A percentile compares a stretch with the other conserved stretches of the same genome.
Evolutionary conservation across 305 asterid species (phyloP).

Genomic region (Stenogyne calaminthoides): DNA sequence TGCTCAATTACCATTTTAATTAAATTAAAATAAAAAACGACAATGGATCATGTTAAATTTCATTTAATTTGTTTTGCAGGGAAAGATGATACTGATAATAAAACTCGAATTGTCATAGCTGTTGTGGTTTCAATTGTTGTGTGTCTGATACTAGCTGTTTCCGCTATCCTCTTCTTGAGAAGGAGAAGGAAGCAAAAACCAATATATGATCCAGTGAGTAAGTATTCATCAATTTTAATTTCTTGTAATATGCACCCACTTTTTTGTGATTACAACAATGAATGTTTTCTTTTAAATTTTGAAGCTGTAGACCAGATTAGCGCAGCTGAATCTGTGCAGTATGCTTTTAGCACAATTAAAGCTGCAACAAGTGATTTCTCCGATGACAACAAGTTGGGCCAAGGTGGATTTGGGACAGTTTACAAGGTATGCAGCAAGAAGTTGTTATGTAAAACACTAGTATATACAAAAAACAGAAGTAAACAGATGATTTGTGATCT

Average conservation of each 20-base stretch:
- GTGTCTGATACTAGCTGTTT: conserved; percentile 1
- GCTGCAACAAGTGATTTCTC: conserved; percentile 49
- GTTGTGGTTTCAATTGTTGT: conserved; percentile 15
- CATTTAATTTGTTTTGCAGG: conserved; percentile 7
- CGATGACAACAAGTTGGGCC: conserved; percentile 41
- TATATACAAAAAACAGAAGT: neutral
- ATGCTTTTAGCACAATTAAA: conserved; percentile 33
- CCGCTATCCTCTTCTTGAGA: neutral
- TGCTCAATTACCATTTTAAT: no score
- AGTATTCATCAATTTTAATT: neutral
- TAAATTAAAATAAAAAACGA: no score
- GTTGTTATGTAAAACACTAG: neutral
- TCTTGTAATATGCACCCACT: no score
- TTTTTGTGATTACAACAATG: neutral
- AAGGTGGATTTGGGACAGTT: conserved; percentile 64
- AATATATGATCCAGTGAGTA: conserved; percentile 7
- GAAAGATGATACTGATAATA: neutral
- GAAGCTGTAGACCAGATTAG: conserved; percentile 33
- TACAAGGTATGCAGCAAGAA: conserved; percentile 37
- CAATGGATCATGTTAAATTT: neutral
- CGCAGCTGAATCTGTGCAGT: conserved; percentile 41
- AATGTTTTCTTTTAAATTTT: neutral
- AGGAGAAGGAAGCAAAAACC: neutral
- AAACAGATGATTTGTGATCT: neutral
- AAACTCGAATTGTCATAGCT: neutral